Evolutionary conservation across 805 yeast genomes (phyloP), one percentile per base, ranked within the genome.

Genomic region (Suhomyces pyralidae): DNA sequence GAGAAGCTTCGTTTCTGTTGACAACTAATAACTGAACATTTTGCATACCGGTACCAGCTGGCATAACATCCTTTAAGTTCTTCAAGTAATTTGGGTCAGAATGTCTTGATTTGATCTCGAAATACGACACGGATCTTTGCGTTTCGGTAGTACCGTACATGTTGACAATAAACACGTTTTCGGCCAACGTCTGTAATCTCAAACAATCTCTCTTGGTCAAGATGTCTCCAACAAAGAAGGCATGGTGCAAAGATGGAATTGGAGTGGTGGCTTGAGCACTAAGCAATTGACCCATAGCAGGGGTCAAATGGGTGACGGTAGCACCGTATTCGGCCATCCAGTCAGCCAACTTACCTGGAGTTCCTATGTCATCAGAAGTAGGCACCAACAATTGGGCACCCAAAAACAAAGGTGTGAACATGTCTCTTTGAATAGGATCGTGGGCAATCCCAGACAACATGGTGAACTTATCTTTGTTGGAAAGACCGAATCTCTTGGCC

Each of bases 121-220:
- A 96, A 72, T 82, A 94, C 0, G 98, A 92, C 24, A 94, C 99
- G 1, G 99, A 94, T 67, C 99, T 83, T 77, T 96, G 99, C 14
- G 99, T 94, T 71, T 94, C 99, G 9, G 99, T 94, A 40, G 99
- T 94, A 64, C 99, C 99, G 69, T 94, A 94, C 99, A 94, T 94
- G 73, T 94, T 94, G 60, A 94, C 96, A 65, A 94, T 93, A 66
- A 71, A 77, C 51, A 90, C 96, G 64, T 94, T 93, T 67, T 85
- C 85, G 12, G 98, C 98, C 62, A 94, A 79, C 0, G 94, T 83
- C 69, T 94, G 99, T 61, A 94, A 79, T 64, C 97, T 82, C 59
- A 90, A 75, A 73, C 99, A 94, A 71, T 96, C 99, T 74, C 99
- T 86, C 74, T 94, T 96, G 58, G 99, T 94, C 58, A 94, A 77